phyloP scores from a whole-genome alignment of 768 basidiomycete genomes.

The Amanita rimosa region DNA sequence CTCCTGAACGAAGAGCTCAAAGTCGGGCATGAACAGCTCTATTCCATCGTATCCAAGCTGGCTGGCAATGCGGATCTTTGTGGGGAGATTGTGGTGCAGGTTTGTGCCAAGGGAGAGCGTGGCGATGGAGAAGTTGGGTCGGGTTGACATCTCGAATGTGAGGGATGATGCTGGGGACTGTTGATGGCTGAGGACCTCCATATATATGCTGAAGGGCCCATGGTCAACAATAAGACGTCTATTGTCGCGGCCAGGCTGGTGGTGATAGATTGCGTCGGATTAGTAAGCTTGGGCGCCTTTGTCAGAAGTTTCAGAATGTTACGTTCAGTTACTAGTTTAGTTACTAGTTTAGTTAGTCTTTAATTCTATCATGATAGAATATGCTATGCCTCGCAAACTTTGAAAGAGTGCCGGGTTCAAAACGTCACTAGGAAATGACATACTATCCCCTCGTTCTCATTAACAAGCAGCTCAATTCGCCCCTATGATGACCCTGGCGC shows the following conservation, averaged over 20 bases:
- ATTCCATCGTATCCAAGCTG: conserved; percentile 24
- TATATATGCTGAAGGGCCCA: background rate
- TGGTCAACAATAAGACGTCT: background rate
- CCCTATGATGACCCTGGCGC: background rate
- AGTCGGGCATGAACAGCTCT: conserved; percentile 17
- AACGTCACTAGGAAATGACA: too few species aligned
- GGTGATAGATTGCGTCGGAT: background rate
- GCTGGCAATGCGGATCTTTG: conserved; percentile 19
- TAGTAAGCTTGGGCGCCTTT: too few species aligned
- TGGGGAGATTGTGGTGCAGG: conserved; percentile 17
- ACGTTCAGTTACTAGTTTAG: too few species aligned
- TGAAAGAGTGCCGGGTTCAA: background rate
- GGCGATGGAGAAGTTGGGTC: conserved; percentile 13
- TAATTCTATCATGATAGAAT: too few species aligned
- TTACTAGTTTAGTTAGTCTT: too few species aligned
- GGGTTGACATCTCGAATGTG: background rate
- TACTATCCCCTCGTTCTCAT: too few species aligned
- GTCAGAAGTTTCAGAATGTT: too few species aligned
- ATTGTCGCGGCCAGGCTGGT: too few species aligned
- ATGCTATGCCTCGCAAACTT: background rate
- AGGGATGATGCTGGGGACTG: background rate
- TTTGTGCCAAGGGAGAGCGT: conserved; percentile 18
- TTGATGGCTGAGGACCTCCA: background rate
- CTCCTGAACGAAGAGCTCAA: conserved; percentile 16
- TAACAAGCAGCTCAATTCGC: too few species aligned